Base-by-base conservation (phyloP, 768 basidiomycete species). In the Epithele typhae region DNA sequence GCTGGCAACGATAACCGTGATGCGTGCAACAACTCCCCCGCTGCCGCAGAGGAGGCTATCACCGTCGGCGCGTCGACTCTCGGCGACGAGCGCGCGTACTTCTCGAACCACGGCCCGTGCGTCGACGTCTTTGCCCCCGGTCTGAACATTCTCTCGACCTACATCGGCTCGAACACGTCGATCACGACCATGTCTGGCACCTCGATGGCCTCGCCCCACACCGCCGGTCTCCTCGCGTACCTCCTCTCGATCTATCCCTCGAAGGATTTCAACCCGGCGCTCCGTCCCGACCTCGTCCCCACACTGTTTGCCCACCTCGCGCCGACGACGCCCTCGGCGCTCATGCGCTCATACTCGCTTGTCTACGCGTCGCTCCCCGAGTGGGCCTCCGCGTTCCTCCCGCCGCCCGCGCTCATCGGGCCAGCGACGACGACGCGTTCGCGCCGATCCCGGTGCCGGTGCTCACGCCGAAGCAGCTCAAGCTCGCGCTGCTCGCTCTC, bases 161-260 rank as follows among this genome's bases (percentile, higher is more conserved):
- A 81, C 73, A 91, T 76, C 49, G 82, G 82, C 25, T 75, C 78
- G 49, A 64, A 62, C 48, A 61, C 52, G 4, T 78, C 87, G n/a
- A 74, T 73, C 40, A 79, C 82, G 57, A 88, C 84, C 8, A 79
- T 96, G 55, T 92, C 89, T 1, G 92, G 92, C 35, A 93, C 92
- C 7, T 92, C 88, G 14, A 96, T 96, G 92, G 93, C 94, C 12
- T 89, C 89, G 6, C 95, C 95, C 37, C 93, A 95, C 70, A 82
- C 79, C 35, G 88, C 89, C 47, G 95, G 95, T 55, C 69, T 96
- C 44, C 70, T 91, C 42, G 94, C 94, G 11, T 98, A 98, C 76
- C 77, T 92, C 53, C 79, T 98, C 48, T 92, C 91, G 21, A 77
- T 95, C 59, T 87, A 93, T 69, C 87, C 87, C 3, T 81, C 81